Conservation (phyloP, 768 basidiomycete species). For the Rhodotorula paludigena region DNA sequence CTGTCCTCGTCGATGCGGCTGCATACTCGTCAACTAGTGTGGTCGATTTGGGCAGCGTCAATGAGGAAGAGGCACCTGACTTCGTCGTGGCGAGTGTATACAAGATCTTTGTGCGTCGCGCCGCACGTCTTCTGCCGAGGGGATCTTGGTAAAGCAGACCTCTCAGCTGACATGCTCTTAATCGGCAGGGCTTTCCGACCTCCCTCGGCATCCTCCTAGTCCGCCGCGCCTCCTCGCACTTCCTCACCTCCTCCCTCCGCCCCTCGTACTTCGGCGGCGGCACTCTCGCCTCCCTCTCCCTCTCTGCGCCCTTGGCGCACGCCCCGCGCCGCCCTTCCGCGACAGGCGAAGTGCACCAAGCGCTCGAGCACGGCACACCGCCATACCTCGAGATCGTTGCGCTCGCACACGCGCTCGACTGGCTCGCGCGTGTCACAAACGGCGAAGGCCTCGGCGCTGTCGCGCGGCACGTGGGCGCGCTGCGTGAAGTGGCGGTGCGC, state of each 20-base stretch:
- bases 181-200: constrained; percentile 40
- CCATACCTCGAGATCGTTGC: constrained; percentile 41
- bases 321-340: constrained; percentile 1
- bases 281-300: constrained; percentile 37
- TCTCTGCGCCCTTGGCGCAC: constrained; percentile 15
- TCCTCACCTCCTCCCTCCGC: constrained; percentile 6
- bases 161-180: not conserved
- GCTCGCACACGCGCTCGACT: constrained; percentile 30
- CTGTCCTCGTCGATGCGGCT: constrained; percentile 42
- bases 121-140: no score
- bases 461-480: not conserved
- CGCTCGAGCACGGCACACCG: constrained; percentile 40
- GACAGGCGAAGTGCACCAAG: constrained; percentile 1
- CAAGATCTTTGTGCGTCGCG: constrained; percentile 40
- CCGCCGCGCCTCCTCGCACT: constrained; percentile 25
- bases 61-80: constrained; percentile 36
- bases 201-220: constrained; percentile 42
- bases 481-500: not conserved
- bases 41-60: constrained; percentile 31
- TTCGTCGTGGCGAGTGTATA: constrained; percentile 41
- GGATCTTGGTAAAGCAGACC: accelerated
- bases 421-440: not conserved
- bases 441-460: constrained; percentile 4
- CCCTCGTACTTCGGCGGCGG: constrained; percentile 42
- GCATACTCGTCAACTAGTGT: constrained; percentile 37